These are phyloP conservation scores for Neoboletus magnificus DNA, from an alignment of 768 basidiomycete genomes.

Conservation along the genomic window DNA sequence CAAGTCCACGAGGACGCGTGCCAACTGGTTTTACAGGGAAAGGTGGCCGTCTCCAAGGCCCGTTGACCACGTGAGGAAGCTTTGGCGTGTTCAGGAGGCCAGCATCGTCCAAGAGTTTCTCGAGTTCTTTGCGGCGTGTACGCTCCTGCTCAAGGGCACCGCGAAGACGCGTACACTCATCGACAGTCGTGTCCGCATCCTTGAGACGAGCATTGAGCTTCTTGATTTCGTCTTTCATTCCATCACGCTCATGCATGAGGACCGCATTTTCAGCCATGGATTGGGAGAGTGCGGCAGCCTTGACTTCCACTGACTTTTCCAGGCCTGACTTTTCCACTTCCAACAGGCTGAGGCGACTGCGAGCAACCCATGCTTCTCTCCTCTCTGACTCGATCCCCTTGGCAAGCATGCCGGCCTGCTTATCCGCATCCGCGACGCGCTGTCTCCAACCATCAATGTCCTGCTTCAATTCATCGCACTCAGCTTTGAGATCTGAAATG, in stretches of 20 bases:
- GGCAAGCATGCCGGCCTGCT: slow-evolving; percentile 59
- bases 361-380: slow-evolving; percentile 80
- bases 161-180: slow-evolving; percentile 28
- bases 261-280: slow-evolving; percentile 25
- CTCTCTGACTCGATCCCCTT: slow-evolving; percentile 75
- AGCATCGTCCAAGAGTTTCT: slow-evolving; percentile 47
- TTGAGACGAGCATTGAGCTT: slow-evolving; percentile 31
- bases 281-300: slow-evolving; percentile 29
- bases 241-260: slow-evolving; percentile 28
- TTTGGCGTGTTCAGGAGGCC: slow-evolving; percentile 47
- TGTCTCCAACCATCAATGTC: slow-evolving; percentile 87
- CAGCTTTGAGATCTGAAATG: slow-evolving; percentile 76
- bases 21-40: slow-evolving; percentile 24
- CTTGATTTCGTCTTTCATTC: slow-evolving; percentile 28
- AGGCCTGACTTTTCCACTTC: slow-evolving; percentile 65
- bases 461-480: slow-evolving; percentile 83
- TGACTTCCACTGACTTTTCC: slow-evolving; percentile 44
- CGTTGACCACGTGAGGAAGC: slow-evolving; percentile 15
- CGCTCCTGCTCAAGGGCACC: slow-evolving; percentile 40
- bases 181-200: slow-evolving; percentile 24
- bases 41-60: slow-evolving; percentile 11
- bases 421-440: slow-evolving; percentile 75
- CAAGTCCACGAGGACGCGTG: slow-evolving; percentile 44
- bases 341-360: slow-evolving; percentile 62
- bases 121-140: slow-evolving; percentile 44